Conservation (phyloP, 345 rosid species). For the Arabis hirsuta region DNA sequence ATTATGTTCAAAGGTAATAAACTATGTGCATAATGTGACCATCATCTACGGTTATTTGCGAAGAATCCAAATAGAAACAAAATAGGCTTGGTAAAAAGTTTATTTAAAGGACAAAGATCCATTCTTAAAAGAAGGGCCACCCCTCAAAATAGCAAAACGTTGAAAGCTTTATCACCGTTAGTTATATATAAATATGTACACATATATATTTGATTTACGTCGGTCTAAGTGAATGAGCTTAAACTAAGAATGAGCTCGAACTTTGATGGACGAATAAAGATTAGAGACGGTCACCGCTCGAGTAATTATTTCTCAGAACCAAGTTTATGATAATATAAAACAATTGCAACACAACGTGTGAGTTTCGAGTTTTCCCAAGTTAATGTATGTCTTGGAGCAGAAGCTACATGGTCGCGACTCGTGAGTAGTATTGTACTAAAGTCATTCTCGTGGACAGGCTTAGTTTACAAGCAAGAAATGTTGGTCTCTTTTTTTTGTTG, state of each 20-base stretch:
- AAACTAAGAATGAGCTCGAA: conserved; percentile 38
- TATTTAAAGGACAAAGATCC: conserved; percentile 21
- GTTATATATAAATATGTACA: background rate
- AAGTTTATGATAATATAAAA: conserved; percentile 34
- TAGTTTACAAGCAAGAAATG: conserved; percentile 40
- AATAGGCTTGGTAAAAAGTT: background rate
- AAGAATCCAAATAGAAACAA: conserved; percentile 29
- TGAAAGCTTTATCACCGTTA: conserved; percentile 29
- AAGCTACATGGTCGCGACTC: conserved; percentile 39
- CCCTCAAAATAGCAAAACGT: conserved; percentile 36
- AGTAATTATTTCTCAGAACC: conserved; percentile 31
- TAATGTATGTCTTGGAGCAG: conserved; percentile 33
- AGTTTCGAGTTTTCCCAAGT: conserved; percentile 34
- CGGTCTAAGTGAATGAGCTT: conserved; percentile 30
- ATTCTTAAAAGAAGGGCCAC: conserved; percentile 25
- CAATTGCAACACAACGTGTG: conserved; percentile 3
- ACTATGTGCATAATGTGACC: conserved; percentile 8
- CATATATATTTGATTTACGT: conserved; percentile 14
- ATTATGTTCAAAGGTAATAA: conserved; percentile 12
- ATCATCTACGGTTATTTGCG: conserved; percentile 12
- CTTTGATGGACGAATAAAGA: conserved; percentile 40
- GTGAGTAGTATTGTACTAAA: conserved; percentile 43
- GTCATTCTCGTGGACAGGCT: conserved; percentile 36
- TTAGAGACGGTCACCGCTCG: conserved; percentile 42
- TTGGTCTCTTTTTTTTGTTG: conserved; percentile 25